Evolutionary conservation across 345 rosid species (phyloP), one percentile per base, ranked within the genome.

Genomic region (Melaleuca quinquenervia): DNA sequence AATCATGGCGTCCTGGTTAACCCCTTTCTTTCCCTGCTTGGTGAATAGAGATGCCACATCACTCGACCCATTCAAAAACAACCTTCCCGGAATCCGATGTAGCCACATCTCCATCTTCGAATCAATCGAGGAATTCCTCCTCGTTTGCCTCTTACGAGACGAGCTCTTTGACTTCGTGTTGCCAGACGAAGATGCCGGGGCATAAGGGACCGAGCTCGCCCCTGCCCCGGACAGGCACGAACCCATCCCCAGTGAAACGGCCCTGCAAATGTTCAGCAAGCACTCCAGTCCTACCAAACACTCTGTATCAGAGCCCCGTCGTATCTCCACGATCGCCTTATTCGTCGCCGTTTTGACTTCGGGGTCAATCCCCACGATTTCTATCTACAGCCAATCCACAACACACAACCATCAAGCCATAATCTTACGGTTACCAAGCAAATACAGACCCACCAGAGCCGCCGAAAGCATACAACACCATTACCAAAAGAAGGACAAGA

Each of bases 1-100:
- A 78, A 91, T 78, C 93, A 91, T 91, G 75, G 93, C 92, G 83
- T 91, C 93, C 85, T 91, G 93, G 62, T 91, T 91, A 45, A 87
- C 62, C 55, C 93, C 93, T 80, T 90, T 91, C 91, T 86, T 87
- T 75, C 93, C 93, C 75, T 91, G 93, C 75, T 90, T 87, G 80
- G 91, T 90, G 82, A 89, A 91, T 27, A 91, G 84, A 15, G 90
- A 91, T 27, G 93, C 89, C 27, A 83, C 80, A 51, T 85, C 87
- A 16, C 88, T 90, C 14, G 91, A 86, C 52, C 92, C 93, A 53
- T 91, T 91, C 54, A 90, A 45, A 84, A 89, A 91, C 84, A 91
- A 82, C 85, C 91, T 89, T 26, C 90, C 90, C 0, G 91, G 93
- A 85, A 91, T 89, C 84, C 90, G 84, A 55, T 90, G 89, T 36